These are phyloP conservation scores for Volutella citrinella DNA, from an alignment of 2,329 filamentous ascomycete genomes.

Conservation along the genomic window DNA sequence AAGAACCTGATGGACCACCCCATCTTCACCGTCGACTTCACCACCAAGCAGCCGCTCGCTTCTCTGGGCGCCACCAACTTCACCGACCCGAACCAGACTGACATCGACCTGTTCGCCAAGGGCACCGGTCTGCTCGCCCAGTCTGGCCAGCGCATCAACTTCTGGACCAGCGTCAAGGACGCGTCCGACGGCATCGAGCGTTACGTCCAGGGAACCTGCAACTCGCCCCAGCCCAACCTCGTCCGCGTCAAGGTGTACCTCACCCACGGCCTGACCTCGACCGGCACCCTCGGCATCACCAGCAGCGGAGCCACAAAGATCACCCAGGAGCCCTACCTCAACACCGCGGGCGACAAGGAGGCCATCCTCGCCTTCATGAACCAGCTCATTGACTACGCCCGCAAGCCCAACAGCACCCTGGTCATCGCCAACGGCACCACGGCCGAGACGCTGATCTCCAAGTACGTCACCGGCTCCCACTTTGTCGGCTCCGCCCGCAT, in stretches of 20 bases:
- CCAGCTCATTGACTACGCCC: constrained; percentile 63
- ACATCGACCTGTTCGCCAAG: constrained; percentile 32
- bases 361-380: constrained; percentile 48
- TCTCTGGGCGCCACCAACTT: constrained; percentile 24
- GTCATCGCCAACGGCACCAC: constrained; percentile 43
- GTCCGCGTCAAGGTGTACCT: constrained; percentile 49
- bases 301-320: constrained; percentile 40
- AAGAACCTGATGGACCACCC: constrained; percentile 57
- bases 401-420: constrained; percentile 55
- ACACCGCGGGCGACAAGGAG: constrained; percentile 33
- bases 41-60: constrained; percentile 42
- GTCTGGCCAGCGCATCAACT: constrained; percentile 44
- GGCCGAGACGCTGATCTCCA: constrained; percentile 53
- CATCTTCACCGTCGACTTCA: constrained; percentile 33
- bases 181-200: constrained; percentile 35
- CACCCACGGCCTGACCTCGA: constrained; percentile 47
- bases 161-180: constrained; percentile 43
- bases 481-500: constrained; percentile 61
- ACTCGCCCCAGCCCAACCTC: constrained; percentile 37
- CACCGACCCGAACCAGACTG: constrained; percentile 25
- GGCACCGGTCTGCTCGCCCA: constrained; percentile 41
- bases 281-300: constrained; percentile 41
- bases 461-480: constrained; percentile 48
- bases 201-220: constrained; percentile 45
- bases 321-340: constrained; percentile 33